These are phyloP conservation scores for Amniculicola lignicola DNA, from an alignment of 495 filamentous ascomycete species.

Conservation along the genomic window DNA sequence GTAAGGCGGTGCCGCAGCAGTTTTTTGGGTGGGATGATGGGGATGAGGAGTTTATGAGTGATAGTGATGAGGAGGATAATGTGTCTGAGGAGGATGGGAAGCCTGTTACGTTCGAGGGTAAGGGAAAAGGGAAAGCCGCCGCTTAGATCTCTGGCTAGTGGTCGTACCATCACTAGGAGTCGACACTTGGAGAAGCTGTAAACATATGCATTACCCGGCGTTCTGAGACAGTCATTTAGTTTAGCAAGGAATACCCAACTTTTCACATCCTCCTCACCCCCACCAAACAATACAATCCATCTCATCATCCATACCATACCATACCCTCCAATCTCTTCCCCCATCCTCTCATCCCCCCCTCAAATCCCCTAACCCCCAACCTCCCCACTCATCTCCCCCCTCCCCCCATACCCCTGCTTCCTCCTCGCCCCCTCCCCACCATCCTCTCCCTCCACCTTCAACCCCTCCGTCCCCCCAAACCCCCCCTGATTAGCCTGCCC, in stretches of 20 bases:
- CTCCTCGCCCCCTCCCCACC: constrained; percentile 49
- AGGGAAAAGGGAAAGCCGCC: constrained; percentile 30
- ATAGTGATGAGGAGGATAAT: constrained; percentile 30
- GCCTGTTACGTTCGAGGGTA: constrained; percentile 17
- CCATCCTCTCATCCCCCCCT: too few relatives aligned
- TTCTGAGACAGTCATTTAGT: too few relatives aligned
- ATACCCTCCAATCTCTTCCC: too few relatives aligned
- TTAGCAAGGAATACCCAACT: too few relatives aligned
- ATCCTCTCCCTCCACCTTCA: constrained; percentile 34
- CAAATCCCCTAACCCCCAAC: constrained; percentile 50
- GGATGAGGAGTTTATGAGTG: constrained; percentile 35
- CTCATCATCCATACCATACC: too few relatives aligned
- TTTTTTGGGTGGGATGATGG: constrained; percentile 39
- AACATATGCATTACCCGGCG: too few relatives aligned
- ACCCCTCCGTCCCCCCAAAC: constrained; percentile 18
- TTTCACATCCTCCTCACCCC: too few relatives aligned
- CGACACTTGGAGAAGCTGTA: too few relatives aligned
- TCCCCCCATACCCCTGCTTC: constrained; percentile 58
- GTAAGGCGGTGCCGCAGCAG: constrained; percentile 14
- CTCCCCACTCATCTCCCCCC: constrained; percentile 44
- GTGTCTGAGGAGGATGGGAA: constrained; percentile 22
- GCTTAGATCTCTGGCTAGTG: neutral
- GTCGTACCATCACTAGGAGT: neutral
- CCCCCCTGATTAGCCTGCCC: constrained; percentile 24
- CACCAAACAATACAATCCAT: too few relatives aligned